Conservation (phyloP, 371 early-diverging fungal genomes). For the Haplosporangium sp. region DNA sequence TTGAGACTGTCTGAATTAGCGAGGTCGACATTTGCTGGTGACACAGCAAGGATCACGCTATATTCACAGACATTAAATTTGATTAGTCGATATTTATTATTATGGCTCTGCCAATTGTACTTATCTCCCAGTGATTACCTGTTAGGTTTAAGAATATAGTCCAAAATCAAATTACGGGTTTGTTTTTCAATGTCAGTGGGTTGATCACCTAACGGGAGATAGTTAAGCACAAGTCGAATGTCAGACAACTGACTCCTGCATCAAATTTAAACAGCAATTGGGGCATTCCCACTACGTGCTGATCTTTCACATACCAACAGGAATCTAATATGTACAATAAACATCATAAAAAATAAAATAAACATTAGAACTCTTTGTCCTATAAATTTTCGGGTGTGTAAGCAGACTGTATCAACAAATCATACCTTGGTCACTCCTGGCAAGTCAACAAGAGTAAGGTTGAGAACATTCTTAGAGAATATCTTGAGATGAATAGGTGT, state of each 20-base stretch:
- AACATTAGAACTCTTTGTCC: background rate
- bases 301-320: slow-evolving; percentile 56
- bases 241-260: slow-evolving; percentile 8
- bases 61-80: background rate
- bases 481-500: slow-evolving; percentile 93
- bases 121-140: slow-evolving; percentile 57
- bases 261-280: background rate
- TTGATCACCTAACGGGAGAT: slow-evolving; percentile 31
- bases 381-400: background rate
- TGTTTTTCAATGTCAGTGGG: slow-evolving; percentile 87
- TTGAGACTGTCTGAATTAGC: slow-evolving; percentile 95
- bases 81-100: too few species aligned
- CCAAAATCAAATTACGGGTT: slow-evolving; percentile 84
- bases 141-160: slow-evolving; percentile 90
- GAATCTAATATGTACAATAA: slow-evolving; percentile 41
- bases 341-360: background rate
- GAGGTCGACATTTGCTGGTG: slow-evolving; percentile 92
- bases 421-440: slow-evolving; percentile 92
- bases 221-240: background rate
- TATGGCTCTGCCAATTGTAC: background rate
- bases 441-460: slow-evolving; percentile 93
- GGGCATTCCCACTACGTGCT: background rate
- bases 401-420: background rate
- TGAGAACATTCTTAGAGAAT: slow-evolving; percentile 87
- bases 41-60: slow-evolving; percentile 94